These are phyloP conservation scores for Orbilia blumenaviensis DNA, from an alignment of 2,329 filamentous ascomycete genomes.

Conservation along the genomic window DNA sequence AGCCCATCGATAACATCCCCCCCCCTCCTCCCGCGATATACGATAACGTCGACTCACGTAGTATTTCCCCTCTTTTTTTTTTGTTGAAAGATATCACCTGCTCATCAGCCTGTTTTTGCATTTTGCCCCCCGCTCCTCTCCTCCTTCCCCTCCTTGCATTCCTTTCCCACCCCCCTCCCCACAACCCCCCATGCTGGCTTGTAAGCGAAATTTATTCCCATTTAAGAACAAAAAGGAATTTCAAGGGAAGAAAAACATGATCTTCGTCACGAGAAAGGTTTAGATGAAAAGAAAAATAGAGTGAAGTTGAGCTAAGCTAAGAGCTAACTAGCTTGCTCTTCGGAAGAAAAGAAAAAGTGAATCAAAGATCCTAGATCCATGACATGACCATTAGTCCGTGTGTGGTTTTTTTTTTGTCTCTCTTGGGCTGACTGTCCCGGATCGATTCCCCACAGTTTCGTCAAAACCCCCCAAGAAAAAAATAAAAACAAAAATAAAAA, in stretches of 20 bases:
- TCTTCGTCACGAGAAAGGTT: slow-evolving; percentile 50
- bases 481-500: too few relatives aligned
- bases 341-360: not conserved
- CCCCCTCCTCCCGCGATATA: slow-evolving; percentile 26
- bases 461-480: not conserved
- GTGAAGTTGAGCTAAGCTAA: too few relatives aligned
- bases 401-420: not conserved
- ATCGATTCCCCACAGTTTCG: not conserved
- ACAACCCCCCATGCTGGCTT: slow-evolving; percentile 31
- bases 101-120: slow-evolving; percentile 18
- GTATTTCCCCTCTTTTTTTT: not conserved
- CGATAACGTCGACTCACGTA: not conserved
- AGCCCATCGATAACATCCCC: too few relatives aligned
- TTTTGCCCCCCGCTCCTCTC: not conserved
- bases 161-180: not conserved
- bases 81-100: slow-evolving; percentile 2
- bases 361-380: slow-evolving; percentile 25
- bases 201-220: slow-evolving; percentile 42
- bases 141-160: slow-evolving; percentile 5
- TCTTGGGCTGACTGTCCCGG: too few relatives aligned
- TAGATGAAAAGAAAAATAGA: too few relatives aligned
- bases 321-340: not conserved
- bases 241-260: slow-evolving; percentile 41
- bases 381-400: slow-evolving; percentile 1
- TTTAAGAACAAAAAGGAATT: not conserved